Percentiles rank a stretch among this genome's conserved stretches.
Evolutionary conservation across 2,329 filamentous ascomycete genomes (phyloP).

Genomic region (Biscogniauxia mediterranea): DNA sequence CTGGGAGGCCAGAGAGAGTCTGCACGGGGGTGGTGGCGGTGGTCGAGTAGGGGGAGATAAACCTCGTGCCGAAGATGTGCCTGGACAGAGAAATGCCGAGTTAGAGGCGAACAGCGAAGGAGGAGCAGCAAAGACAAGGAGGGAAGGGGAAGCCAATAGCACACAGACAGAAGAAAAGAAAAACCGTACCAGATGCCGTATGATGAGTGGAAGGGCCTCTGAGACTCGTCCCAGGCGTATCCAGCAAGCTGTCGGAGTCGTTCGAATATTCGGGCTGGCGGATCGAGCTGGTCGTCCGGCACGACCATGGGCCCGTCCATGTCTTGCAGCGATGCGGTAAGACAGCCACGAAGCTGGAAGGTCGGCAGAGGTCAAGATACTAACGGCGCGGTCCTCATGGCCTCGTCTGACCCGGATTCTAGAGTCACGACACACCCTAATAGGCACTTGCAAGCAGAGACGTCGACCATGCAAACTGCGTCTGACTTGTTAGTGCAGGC

Average conservation of each 20-base stretch:
- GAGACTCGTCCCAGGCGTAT: constrained; percentile 72
- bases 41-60: constrained; percentile 49
- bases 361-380: constrained; percentile 7
- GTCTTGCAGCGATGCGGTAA: constrained; percentile 24
- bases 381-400: constrained; percentile 1
- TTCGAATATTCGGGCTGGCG: constrained; percentile 68
- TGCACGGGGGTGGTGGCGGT: constrained; percentile 47
- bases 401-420: constrained; percentile 1
- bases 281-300: constrained; percentile 57
- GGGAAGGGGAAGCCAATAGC: constrained; percentile 4
- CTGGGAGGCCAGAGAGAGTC: constrained; percentile 44
- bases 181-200: constrained; percentile 81
- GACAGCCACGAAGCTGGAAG: constrained; percentile 13
- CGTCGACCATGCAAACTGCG: neutral
- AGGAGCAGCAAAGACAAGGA: constrained; percentile 2
- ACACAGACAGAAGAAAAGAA: constrained; percentile 5
- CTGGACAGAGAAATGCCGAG: constrained; percentile 35
- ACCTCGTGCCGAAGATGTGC: constrained; percentile 66
- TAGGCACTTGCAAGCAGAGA: neutral
- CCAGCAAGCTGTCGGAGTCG: constrained; percentile 70
- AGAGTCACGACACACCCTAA: neutral
- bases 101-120: constrained; percentile 15
- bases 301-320: constrained; percentile 51
- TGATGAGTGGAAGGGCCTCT: constrained; percentile 59
- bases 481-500: neutral